Conservation (phyloP, 805 yeast genomes). For the Myxozyma udenii region DNA sequence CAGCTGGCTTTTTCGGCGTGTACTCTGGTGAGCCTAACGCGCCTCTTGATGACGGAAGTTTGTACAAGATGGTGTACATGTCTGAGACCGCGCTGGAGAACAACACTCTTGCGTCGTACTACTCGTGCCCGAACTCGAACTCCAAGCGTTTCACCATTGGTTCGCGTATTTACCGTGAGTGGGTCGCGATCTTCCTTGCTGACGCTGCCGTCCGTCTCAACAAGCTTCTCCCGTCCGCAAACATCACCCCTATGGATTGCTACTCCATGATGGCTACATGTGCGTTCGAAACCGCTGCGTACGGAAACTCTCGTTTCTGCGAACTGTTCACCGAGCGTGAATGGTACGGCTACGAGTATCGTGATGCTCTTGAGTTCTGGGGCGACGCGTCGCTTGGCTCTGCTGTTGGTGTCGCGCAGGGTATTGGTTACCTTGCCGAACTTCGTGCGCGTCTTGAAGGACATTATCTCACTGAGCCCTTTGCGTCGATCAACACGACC, state of each 20-base stretch:
- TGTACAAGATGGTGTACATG: constrained; percentile 39
- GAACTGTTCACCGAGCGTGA: constrained; percentile 65
- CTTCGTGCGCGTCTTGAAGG: constrained; percentile 45
- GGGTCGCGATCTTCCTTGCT: constrained; percentile 47
- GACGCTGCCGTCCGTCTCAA: constrained; percentile 59
- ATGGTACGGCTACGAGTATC: constrained; percentile 59
- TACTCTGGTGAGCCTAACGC: constrained; percentile 38
- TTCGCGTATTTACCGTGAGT: constrained; percentile 33
- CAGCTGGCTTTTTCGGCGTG: constrained; percentile 45
- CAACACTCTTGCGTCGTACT: constrained; percentile 43
- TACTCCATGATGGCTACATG: constrained; percentile 57
- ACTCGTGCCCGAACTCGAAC: constrained; percentile 40
- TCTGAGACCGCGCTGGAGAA: constrained; percentile 37
- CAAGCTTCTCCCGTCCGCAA: constrained; percentile 46
- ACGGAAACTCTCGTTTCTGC: constrained; percentile 67
- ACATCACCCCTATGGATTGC: constrained; percentile 54
- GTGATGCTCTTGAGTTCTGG: constrained; percentile 56
- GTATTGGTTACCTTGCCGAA: constrained; percentile 54
- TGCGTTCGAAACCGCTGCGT: constrained; percentile 70
- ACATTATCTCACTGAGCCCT: constrained; percentile 51
- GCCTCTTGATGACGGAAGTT: constrained; percentile 32
- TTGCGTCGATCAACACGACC: constrained; percentile 49
- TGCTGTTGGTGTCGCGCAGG: constrained; percentile 55
- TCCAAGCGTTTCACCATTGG: constrained; percentile 34
- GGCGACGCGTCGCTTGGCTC: constrained; percentile 65